A percentile compares a stretch with the other conserved stretches of the same genome.
Evolutionary conservation across 1,284 basidiomycete genomes (phyloP).

Genomic region (Leccinum angustisporum): DNA sequence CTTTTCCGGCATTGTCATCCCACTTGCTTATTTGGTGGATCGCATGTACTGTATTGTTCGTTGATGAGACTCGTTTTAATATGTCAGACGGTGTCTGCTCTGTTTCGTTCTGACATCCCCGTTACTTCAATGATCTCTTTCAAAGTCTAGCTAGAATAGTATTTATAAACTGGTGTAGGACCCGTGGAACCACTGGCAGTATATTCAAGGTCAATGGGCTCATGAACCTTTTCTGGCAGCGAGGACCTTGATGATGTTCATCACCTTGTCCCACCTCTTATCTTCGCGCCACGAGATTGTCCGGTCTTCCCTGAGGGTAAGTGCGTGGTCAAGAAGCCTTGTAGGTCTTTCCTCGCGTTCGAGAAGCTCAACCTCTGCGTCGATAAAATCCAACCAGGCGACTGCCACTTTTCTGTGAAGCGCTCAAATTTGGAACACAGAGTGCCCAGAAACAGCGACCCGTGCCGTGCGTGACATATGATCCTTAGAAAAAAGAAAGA

Average conservation of each 20-base stretch:
- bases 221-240: conserved; percentile 11
- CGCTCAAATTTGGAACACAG: conserved; percentile 29
- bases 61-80: too few species aligned
- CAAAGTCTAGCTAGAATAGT: not conserved
- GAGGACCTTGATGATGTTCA: conserved; percentile 26
- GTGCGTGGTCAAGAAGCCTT: conserved; percentile 39
- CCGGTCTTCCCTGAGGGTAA: conserved; percentile 51
- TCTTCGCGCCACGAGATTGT: conserved; percentile 57
- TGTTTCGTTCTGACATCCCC: too few species aligned
- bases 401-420: conserved; percentile 22
- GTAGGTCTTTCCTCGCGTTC: conserved; percentile 24
- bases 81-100: too few species aligned
- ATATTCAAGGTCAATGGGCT: not conserved
- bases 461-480: conserved; percentile 54
- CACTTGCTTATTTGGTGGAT: too few species aligned
- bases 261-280: conserved; percentile 46
- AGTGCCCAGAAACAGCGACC: conserved; percentile 54
- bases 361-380: conserved; percentile 42
- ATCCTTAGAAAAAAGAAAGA: conserved; percentile 46
- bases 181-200: not conserved
- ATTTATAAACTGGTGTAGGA: not conserved
- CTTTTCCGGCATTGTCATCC: too few species aligned
- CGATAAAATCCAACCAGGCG: conserved; percentile 40
- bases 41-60: too few species aligned
- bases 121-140: too few species aligned